Conservation (phyloP, 768 basidiomycete genomes). For the Erythrobasidium yunnanense region DNA sequence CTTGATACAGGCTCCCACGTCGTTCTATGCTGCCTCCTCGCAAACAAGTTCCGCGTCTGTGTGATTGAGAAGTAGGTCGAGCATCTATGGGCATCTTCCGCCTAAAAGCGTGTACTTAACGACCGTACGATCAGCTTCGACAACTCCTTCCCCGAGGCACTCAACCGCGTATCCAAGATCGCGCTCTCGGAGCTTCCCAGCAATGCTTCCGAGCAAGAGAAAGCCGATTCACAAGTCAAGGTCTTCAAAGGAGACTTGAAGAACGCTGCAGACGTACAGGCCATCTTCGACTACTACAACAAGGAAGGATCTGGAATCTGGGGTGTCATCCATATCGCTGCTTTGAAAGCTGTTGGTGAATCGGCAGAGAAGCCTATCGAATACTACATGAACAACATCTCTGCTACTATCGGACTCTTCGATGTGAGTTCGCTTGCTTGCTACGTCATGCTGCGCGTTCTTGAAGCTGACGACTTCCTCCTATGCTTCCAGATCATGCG, state of each 20-base stretch:
- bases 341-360: constrained; percentile 95
- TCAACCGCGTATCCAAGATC: constrained; percentile 66
- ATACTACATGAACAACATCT: constrained; percentile 90
- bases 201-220: constrained; percentile 57
- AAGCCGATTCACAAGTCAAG: constrained; percentile 63
- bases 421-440: constrained; percentile 39
- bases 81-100: not conserved
- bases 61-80: constrained; percentile 57
- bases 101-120: not conserved
- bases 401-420: constrained; percentile 71
- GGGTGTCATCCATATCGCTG: constrained; percentile 93
- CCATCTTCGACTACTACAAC: constrained; percentile 65
- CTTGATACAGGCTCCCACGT: constrained; percentile 70
- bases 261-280: constrained; percentile 56
- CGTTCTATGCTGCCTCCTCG: constrained; percentile 71
- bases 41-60: constrained; percentile 80
- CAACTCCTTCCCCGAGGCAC: constrained; percentile 70
- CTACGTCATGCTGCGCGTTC: not conserved
- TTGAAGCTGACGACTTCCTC: not conserved
- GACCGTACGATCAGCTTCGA: constrained; percentile 50
- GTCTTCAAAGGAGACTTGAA: constrained; percentile 63
- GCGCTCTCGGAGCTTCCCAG: constrained; percentile 61
- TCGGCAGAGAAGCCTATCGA: constrained; percentile 81
- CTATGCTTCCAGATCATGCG: constrained; percentile 57
- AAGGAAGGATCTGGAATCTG: constrained; percentile 74